Evolutionary conservation across 192 early-diverging fungal species (phyloP).

Genomic region (Coemansia sp.): DNA sequence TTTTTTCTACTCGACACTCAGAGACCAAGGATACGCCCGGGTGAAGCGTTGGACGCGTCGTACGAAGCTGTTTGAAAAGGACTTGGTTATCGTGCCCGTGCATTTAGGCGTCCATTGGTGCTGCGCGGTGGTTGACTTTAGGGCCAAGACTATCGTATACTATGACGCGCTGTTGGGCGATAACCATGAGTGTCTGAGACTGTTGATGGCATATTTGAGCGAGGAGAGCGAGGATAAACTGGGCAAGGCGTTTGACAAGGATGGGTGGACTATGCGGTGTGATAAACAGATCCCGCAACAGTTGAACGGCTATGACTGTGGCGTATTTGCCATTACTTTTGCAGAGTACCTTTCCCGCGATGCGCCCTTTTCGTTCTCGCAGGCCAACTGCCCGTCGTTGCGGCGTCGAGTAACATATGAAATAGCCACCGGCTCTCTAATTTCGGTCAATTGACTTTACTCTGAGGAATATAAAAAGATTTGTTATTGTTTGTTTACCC

Average conservation of each 20-base stretch:
- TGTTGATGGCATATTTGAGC: constrained; percentile 63
- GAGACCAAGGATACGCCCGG: constrained; percentile 65
- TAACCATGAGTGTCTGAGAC: constrained; percentile 55
- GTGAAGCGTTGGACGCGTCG: constrained; percentile 84
- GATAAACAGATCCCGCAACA: constrained; percentile 80
- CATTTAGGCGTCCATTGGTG: constrained; percentile 80
- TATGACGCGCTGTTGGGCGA: constrained; percentile 80
- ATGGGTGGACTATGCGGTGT: constrained; percentile 65
- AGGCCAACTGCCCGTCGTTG: constrained; percentile 69
- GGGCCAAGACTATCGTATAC: constrained; percentile 64
- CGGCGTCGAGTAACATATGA: constrained; percentile 74
- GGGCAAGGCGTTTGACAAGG: constrained; percentile 57
- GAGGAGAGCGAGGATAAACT: constrained; percentile 76
- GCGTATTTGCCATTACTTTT: constrained; percentile 89
- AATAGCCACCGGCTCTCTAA: constrained; percentile 59
- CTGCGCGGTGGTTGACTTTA: constrained; percentile 63
- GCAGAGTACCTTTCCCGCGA: constrained; percentile 70
- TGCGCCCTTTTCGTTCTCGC: constrained; percentile 68
- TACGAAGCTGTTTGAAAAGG: constrained; percentile 64
- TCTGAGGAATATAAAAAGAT: neutral
- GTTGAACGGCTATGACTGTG: constrained; percentile 90
- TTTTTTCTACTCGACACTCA: constrained; percentile 80
- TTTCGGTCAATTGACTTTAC: neutral
- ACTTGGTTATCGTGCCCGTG: constrained; percentile 81
- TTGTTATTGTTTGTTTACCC: neutral